Evolutionary conservation across 2,329 filamentous ascomycete species (phyloP).

Genomic region (Aspergillus latus): DNA sequence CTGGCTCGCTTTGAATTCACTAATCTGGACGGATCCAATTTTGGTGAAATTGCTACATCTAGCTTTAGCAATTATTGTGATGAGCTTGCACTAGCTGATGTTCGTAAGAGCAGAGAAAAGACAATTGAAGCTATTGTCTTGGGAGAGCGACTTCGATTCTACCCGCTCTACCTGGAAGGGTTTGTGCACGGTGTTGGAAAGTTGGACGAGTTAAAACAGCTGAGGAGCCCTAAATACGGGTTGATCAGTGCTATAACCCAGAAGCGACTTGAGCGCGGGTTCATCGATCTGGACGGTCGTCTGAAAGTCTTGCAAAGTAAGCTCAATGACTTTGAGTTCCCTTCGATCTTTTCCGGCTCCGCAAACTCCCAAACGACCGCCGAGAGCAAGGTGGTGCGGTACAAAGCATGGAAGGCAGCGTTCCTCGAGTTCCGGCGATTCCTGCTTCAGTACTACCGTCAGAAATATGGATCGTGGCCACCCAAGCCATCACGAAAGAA

Average conservation of each 20-base stretch:
- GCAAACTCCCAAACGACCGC: conserved; percentile 77
- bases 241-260: conserved; percentile 70
- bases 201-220: conserved; percentile 68
- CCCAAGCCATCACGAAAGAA: conserved; percentile 95
- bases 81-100: conserved; percentile 73
- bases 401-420: conserved; percentile 76
- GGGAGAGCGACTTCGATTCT: conserved; percentile 80
- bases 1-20: conserved; percentile 60
- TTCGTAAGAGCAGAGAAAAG: conserved; percentile 79
- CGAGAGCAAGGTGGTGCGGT: conserved; percentile 76
- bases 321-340: conserved; percentile 88
- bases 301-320: conserved; percentile 69
- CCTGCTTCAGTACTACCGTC: conserved; percentile 67
- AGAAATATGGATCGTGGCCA: conserved; percentile 74
- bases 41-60: conserved; percentile 58
- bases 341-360: conserved; percentile 81
- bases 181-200: conserved; percentile 91
- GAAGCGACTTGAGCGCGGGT: conserved; percentile 77
- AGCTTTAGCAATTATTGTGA: conserved; percentile 65
- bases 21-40: conserved; percentile 64
- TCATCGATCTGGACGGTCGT: conserved; percentile 74
- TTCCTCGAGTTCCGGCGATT: conserved; percentile 76
- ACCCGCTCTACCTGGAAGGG: conserved; percentile 82
- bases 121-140: conserved; percentile 87
- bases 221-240: conserved; percentile 68